phyloP scores from a whole-genome alignment of 371 early-diverging fungal genomes.

The Sporodiniella umbellata region DNA sequence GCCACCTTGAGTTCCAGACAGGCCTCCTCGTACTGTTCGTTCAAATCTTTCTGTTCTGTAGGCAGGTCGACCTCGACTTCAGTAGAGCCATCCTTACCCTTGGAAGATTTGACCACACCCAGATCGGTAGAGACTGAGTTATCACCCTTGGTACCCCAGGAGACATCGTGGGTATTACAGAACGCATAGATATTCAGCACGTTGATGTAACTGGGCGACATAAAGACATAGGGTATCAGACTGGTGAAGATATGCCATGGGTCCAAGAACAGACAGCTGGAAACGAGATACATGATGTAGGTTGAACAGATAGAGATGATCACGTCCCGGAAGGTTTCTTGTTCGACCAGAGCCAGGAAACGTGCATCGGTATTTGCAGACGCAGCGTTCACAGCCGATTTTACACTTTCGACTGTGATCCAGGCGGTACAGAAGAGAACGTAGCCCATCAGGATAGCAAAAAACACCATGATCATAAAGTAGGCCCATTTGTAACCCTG shows the following conservation, averaged over 20 bases:
- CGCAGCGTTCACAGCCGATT: constrained; percentile 15
- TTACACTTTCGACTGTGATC: constrained; percentile 41
- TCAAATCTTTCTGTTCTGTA: constrained; percentile 73
- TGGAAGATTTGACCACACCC: constrained; percentile 59
- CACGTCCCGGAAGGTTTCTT: constrained; percentile 45
- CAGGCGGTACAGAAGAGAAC: constrained; percentile 25
- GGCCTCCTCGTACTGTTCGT: constrained; percentile 76
- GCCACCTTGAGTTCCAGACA: constrained; percentile 51
- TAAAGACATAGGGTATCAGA: constrained; percentile 58
- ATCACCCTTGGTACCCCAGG: constrained; percentile 96
- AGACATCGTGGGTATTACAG: constrained; percentile 70
- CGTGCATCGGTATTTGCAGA: neutral
- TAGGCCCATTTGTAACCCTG: constrained; percentile 74
- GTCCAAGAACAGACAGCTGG: constrained; percentile 51
- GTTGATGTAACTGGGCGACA: constrained; percentile 63
- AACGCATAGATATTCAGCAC: constrained; percentile 68
- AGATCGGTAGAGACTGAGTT: constrained; percentile 55
- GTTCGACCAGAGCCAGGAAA: constrained; percentile 16
- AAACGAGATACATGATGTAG: constrained; percentile 51
- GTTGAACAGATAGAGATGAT: constrained; percentile 51
- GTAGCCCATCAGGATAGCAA: constrained; percentile 30
- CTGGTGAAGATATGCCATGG: constrained; percentile 63
- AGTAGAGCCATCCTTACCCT: constrained; percentile 45
- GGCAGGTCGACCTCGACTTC: constrained; percentile 65
- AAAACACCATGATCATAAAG: constrained; percentile 42